Base-by-base conservation (phyloP, 352 stramenopile genomes). In the Sclerospora graminicola region DNA sequence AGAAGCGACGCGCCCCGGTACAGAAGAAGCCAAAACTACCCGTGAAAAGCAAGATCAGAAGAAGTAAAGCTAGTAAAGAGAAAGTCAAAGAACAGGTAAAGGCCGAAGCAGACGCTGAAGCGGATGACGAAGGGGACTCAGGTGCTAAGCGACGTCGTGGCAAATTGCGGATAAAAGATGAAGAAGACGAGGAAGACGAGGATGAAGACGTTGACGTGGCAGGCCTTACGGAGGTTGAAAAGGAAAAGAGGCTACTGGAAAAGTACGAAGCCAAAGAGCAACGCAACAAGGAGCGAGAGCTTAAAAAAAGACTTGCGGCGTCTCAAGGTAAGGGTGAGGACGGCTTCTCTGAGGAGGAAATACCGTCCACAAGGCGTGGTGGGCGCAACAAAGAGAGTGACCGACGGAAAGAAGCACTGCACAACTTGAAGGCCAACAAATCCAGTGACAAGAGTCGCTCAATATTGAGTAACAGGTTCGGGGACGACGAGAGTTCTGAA, bases 191-290 rank as follows among this genome's bases (percentile, higher is more conserved):
- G 0, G 64, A 78, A 5, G 64, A 41, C 10, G 34, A 76, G 0
- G 70, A 78, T 1, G 74, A 83, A 20, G 72, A 82, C 45, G 59
- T 64, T 4, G 76, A 85, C 13, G 52, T 89, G 21, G 60, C 60
- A 14, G 80, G 80, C 6, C 61, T 92, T 2, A 92, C 79, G 1
- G 80, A 92, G 48, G 77, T 92, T 13, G 80, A 92, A 57, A 92
- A 92, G 51, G 80, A 92, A 56, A 79, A 89, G 60, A 71, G 77
- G 0, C 59, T 92, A 31, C 53, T 92, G 65, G 80, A 92, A 51
- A 87, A 86, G 34, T 92, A 92, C 41, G 80, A 92, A 53, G 77
- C 77, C 8, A 69, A 88, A 13, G 76, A 87, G 44, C 70, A 87
- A 37, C 78, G 80, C 21, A 86, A 67, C 44, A 92, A 92, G 53